Evolutionary conservation across 2,329 filamentous ascomycete genomes (phyloP).

Genomic region (Fusarium mundagurra): DNA sequence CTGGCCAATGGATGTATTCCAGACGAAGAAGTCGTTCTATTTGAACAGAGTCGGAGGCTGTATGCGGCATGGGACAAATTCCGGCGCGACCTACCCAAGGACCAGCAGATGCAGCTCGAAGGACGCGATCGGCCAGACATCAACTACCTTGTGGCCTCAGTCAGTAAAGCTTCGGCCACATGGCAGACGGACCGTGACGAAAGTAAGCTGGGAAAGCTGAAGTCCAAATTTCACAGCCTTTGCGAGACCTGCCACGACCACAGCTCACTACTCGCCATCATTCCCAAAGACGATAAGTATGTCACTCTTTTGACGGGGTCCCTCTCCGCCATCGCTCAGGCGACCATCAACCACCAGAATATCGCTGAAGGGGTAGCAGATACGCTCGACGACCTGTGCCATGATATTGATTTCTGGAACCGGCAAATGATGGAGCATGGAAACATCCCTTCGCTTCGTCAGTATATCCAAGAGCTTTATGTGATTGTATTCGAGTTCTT

Average conservation of each 20-base stretch:
- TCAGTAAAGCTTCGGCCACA: background rate
- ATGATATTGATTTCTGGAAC: background rate
- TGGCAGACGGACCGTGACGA: background rate
- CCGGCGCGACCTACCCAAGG: background rate
- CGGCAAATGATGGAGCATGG: background rate
- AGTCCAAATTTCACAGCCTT: background rate
- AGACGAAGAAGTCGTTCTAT: background rate
- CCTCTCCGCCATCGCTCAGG: background rate
- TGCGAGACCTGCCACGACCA: background rate
- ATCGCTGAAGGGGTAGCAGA: background rate
- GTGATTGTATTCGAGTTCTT: background rate
- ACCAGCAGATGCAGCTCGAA: background rate
- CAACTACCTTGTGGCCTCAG: fast-evolving
- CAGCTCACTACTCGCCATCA: background rate
- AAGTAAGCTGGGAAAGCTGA: background rate
- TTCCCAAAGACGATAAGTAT: background rate
- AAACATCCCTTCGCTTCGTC: background rate
- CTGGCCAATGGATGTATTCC: background rate
- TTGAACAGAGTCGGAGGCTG: background rate
- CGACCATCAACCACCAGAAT: background rate
- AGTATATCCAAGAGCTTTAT: background rate
- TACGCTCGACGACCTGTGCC: background rate
- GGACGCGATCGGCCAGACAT: background rate
- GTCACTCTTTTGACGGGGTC: background rate
- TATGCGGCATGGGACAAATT: background rate